Conservation (phyloP, 257 asterid species). For the Rubia yunnanensis region DNA sequence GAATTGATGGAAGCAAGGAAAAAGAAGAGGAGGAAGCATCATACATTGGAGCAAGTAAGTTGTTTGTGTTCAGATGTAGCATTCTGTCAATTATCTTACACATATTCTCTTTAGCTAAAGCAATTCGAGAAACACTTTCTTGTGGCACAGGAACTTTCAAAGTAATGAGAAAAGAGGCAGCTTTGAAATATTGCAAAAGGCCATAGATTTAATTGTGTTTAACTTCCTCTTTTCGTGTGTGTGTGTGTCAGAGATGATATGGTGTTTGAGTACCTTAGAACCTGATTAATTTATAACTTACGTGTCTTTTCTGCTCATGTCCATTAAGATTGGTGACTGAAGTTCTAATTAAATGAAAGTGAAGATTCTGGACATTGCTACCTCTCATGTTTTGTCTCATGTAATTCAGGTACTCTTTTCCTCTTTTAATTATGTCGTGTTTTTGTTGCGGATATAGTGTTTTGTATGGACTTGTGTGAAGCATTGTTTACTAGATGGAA, state of each 20-base stretch:
- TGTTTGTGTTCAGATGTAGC: not conserved
- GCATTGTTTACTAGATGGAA: too few species aligned
- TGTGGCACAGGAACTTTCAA: conserved; percentile 55
- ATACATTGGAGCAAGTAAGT: conserved; percentile 66
- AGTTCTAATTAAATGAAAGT: conserved; percentile 79
- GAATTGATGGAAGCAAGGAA: conserved; percentile 80
- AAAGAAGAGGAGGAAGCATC: conserved; percentile 87
- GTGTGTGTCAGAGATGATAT: not conserved
- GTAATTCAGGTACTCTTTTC: conserved; percentile 69
- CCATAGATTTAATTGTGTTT: conserved; percentile 59
- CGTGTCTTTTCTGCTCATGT: too few species aligned
- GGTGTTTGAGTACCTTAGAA: not conserved
- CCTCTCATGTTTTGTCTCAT: conserved; percentile 82
- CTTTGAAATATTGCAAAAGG: conserved; percentile 60
- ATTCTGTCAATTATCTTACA: not conserved
- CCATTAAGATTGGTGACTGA: conserved; percentile 61
- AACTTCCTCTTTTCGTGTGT: not conserved
- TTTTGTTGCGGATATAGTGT: conserved; percentile 10
- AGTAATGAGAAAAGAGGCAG: conserved; percentile 91
- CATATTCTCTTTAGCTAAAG: not conserved
- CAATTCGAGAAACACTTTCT: conserved; percentile 8
- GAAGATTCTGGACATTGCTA: conserved; percentile 81
- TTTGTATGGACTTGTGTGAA: conserved; percentile 58
- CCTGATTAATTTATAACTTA: not conserved
- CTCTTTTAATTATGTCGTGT: not conserved